Base-by-base conservation (phyloP, 768 basidiomycete species). In the Daedalea quercina region DNA sequence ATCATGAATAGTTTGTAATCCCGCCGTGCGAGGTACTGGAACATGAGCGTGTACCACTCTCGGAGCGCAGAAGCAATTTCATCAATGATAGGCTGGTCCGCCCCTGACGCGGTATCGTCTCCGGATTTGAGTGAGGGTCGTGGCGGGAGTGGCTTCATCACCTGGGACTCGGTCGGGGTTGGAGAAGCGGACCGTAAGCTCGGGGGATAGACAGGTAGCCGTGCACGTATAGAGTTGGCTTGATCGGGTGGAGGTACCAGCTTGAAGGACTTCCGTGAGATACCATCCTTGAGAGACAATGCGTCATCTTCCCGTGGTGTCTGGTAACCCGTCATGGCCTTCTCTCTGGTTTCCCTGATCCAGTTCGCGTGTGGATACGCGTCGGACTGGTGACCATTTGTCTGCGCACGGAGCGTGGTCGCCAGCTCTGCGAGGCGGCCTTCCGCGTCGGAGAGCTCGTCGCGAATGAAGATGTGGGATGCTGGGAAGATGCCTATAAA, bases 31-130 rank as follows among this genome's bases (percentile, higher is more conserved):
- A 98, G 85, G 67, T 96, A 94, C 56, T 86, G 86, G 64, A 92
- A 94, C 79, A 97, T 87, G 48, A 93, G 74, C 33, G 81, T 80
- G 63, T 95, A 88, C 94, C 94, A 98, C 79, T 98, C 95, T 35
- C 95, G 84, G 42, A 98, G 72, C 0, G 95, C 94, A 8, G 92
- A 95, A 0, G 95, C 91, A 58, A 98, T 95, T 73, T 98, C 95
- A 69, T 98, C 95, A 47, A 98, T 83, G 64, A 98, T 86, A 9
- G 95, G 95, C 63, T 96, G 94, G 2, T 68, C 72, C 20, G 77
- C 75, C 9, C 95, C 95, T 0, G 87, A 85, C 3, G 80, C 77
- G 1, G 95, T 98, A 60, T 97, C 94, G 65, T 96, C 95, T 34
- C 91, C 92, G 9, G 92, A 90, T 57, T 94, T 94, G 45, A 97